Base-by-base conservation (phyloP, 148 eudicot genomes). In the Spergularia marina region DNA sequence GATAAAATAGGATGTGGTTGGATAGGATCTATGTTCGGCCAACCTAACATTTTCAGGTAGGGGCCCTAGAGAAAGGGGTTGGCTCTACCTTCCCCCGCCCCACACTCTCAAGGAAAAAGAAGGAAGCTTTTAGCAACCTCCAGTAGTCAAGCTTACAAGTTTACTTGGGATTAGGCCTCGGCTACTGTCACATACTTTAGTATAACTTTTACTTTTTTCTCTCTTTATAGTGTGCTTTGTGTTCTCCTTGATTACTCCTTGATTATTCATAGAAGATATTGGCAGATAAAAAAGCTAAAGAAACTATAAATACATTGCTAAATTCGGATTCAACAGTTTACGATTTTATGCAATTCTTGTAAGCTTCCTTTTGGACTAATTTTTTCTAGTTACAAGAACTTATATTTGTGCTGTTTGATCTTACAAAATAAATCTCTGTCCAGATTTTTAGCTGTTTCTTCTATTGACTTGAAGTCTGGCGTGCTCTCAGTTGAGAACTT, bases 301-400 rank as follows among this genome's bases (percentile, higher is more conserved):
- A 82, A 65, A 79, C 83, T 53, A 58, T 86, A 25, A 83, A 82
- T 79, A 73, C 71, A 75, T 66, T 94, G 78, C 79, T 83, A 65
- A 77, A 75, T 81, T 86, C 84, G 18, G 98, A 94, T 84, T 84
- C 97, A 75, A 89, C 93, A 47, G 85, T 86, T 62, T 85, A 85
- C 86, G 84, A 89, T 83, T 81, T 91, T 21, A 71, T 80, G 86
- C 90, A 91, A 74, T 92, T 91, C 84, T 79, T 94, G 98, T 94
- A 87, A 91, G 98, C 75, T 21, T 72, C 49, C 44, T 9, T 58
- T 65, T 67, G 55, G 11, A 40, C 3, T 20, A 69, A 3, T 25
- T 6, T 13, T 6, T n/a, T 34, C 68, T 15, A 17, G 11, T 17
- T n/a, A 9, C 25, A 63, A 63, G 57, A n/a, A 53, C 30, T 39